These are phyloP conservation scores for Tuber melanosporum DNA, from an alignment of 495 filamentous ascomycete genomes.

Conservation along the genomic window DNA sequence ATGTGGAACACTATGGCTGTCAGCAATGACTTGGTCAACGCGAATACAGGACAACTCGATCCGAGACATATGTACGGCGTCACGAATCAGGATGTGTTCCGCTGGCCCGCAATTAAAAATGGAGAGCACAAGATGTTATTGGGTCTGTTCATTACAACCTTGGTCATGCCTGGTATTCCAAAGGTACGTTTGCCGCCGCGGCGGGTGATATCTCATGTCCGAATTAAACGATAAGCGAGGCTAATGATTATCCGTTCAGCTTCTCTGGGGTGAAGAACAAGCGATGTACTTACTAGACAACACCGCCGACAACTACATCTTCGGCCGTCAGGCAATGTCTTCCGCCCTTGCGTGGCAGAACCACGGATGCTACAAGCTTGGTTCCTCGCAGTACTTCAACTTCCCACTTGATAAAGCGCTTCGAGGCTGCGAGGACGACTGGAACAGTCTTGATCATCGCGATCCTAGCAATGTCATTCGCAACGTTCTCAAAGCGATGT, in stretches of 20 bases:
- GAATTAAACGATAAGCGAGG: slow-evolving; percentile 1
- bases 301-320: slow-evolving; percentile 63
- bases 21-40: slow-evolving; percentile 61
- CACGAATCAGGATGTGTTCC: slow-evolving; percentile 69
- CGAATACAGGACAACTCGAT: slow-evolving; percentile 61
- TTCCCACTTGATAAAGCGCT: slow-evolving; percentile 55
- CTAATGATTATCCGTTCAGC: background rate
- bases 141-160: slow-evolving; percentile 57
- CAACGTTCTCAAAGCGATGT: slow-evolving; percentile 64
- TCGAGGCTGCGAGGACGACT: slow-evolving; percentile 55
- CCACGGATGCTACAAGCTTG: slow-evolving; percentile 61
- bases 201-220: background rate
- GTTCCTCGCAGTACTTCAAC: slow-evolving; percentile 53
- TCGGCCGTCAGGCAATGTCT: slow-evolving; percentile 62
- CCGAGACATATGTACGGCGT: slow-evolving; percentile 65
- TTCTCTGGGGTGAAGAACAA: slow-evolving; percentile 65
- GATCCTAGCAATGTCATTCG: slow-evolving; percentile 62
- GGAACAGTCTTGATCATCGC: slow-evolving; percentile 59
- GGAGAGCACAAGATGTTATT: slow-evolving; percentile 59
- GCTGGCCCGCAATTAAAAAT: slow-evolving; percentile 61
- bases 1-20: slow-evolving; percentile 56
- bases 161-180: slow-evolving; percentile 62
- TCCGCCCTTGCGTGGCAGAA: slow-evolving; percentile 61
- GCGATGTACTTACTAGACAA: slow-evolving; percentile 62
- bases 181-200: slow-evolving; percentile 42